These are phyloP conservation scores for Leccinum broughii DNA, from an alignment of 768 basidiomycete species.

Conservation along the genomic window DNA sequence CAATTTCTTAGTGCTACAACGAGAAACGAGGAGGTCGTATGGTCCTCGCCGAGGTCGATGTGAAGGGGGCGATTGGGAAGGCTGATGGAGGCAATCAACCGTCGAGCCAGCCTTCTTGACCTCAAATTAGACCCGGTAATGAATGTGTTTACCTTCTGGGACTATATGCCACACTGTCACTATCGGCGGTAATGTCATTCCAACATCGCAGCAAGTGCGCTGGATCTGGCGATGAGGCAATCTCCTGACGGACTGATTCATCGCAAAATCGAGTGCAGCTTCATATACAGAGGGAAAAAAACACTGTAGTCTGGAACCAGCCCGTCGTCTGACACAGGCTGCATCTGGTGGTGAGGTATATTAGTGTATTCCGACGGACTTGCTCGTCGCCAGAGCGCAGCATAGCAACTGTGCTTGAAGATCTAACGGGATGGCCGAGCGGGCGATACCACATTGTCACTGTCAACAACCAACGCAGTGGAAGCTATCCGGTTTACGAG, in stretches of 20 bases:
- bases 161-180: no score
- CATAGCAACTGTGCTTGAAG: no score
- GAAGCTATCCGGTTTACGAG: neutral
- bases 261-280: neutral
- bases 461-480: neutral
- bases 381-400: no score
- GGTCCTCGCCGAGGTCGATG: neutral
- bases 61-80: neutral
- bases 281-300: neutral
- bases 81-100: neutral
- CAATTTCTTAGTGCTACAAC: neutral
- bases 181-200: neutral
- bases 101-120: neutral
- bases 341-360: no score
- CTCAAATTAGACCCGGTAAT: neutral
- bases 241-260: neutral
- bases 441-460: neutral
- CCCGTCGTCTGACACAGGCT: no score
- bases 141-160: neutral
- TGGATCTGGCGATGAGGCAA: neutral
- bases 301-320: no score
- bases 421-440: neutral
- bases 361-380: no score
- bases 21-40: neutral
- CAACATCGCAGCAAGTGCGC: neutral